Conservation (phyloP, 2,329 filamentous ascomycete species). For the Aspergillus sp. region DNA sequence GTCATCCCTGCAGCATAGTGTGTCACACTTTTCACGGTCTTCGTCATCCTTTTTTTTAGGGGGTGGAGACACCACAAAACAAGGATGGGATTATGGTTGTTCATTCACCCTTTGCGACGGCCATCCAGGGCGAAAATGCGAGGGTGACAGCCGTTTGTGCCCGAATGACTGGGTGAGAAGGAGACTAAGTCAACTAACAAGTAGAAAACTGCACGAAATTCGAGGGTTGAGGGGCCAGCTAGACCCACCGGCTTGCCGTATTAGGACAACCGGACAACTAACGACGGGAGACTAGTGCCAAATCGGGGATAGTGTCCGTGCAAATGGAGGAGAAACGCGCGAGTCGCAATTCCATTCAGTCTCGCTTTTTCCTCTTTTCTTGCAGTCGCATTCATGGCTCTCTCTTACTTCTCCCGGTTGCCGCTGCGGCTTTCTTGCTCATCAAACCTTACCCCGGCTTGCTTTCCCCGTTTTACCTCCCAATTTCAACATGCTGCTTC, state of each 20-base stretch:
- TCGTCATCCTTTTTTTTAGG: neutral
- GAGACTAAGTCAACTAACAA: too few species aligned
- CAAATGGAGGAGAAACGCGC: neutral
- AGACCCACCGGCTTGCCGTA: slow-evolving; percentile 15
- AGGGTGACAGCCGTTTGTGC: slow-evolving; percentile 9
- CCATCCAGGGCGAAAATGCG: neutral
- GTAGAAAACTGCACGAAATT: slow-evolving; percentile 10
- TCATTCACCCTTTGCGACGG: neutral
- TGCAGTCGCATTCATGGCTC: neutral
- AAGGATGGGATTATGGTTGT: neutral
- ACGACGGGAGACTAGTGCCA: neutral
- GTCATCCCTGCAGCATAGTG: neutral
- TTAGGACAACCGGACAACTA: slow-evolving; percentile 12
- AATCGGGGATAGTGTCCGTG: slow-evolving; percentile 18
- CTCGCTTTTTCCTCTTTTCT: neutral
- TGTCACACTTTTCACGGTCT: neutral
- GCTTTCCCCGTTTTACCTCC: neutral
- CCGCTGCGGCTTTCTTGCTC: too few species aligned
- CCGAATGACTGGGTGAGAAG: neutral
- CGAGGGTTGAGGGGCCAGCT: neutral
- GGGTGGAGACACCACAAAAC: neutral
- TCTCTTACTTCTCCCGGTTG: neutral
- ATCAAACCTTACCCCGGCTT: neutral
- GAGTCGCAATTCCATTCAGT: neutral
- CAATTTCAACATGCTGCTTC: too few species aligned